phyloP scores from a whole-genome alignment of 2,329 filamentous ascomycete species.

The Colletotrichum sublineola region DNA sequence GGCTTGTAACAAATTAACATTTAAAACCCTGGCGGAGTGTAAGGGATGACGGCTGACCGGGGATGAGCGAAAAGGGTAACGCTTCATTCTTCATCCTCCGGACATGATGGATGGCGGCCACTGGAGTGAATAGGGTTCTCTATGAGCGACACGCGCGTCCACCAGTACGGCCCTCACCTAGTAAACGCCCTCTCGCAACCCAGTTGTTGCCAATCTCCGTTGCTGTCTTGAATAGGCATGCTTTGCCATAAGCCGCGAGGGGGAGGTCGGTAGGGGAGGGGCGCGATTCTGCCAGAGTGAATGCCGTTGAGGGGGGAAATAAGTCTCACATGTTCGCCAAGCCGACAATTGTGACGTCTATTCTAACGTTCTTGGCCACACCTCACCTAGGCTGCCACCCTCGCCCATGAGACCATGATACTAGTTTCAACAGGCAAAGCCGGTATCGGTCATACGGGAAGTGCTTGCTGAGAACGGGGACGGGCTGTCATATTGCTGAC shows the following conservation, averaged over 20 bases:
- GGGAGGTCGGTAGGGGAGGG: not conserved
- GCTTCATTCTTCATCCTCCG: conserved; percentile 1
- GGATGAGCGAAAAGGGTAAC: conserved; percentile 1
- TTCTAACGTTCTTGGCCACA: not conserved
- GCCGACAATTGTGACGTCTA: not conserved
- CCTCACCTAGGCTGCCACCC: conserved; percentile 12
- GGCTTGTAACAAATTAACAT: too few relatives aligned
- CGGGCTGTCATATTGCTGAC: too few relatives aligned
- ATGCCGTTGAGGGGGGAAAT: conserved; percentile 2
- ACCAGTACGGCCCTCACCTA: not conserved
- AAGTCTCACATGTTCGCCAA: conserved; percentile 35
- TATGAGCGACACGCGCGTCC: conserved; percentile 4
- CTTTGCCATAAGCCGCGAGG: not conserved
- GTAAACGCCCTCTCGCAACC: not conserved
- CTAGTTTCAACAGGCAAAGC: conserved; percentile 11
- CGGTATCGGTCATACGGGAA: not conserved
- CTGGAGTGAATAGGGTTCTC: not conserved
- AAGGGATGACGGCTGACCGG: conserved; percentile 11
- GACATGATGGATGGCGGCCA: not conserved
- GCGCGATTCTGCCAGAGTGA: not conserved
- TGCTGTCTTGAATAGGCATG: not conserved
- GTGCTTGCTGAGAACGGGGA: not conserved
- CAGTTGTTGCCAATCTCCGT: too few relatives aligned
- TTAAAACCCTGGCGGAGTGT: too few relatives aligned
- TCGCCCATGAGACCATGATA: conserved; percentile 9